Base-by-base conservation (phyloP, 441 rosid genomes). In the Sinapis alba region DNA sequence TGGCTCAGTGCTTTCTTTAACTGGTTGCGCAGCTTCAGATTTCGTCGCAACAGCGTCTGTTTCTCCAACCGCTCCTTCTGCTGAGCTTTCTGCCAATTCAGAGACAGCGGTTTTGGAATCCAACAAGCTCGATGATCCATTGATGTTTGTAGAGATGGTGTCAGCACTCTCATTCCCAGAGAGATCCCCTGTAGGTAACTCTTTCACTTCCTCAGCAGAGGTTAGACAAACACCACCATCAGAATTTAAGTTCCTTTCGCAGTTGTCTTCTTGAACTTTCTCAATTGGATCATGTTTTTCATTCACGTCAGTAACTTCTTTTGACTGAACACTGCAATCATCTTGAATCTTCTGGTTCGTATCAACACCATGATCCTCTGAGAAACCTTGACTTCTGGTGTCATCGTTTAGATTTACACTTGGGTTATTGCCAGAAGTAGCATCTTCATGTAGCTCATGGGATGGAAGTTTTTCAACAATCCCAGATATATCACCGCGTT, bases 121-220 rank as follows among this genome's bases (percentile, higher is more conserved):
- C 69, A 50, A 50, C 63, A 58, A 45, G 72, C 13, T 71, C 34
- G 56, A 65, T 36, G 77, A 58, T 73, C 51, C 62, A 2, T 56
- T 54, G 47, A 38, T 66, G 62, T 15, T 76, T 27, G 69, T 53
- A 18, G 83, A 69, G 72, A 62, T 64, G 53, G 81, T 24, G 71
- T 81, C 80, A 27, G 34, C 50, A 47, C 67, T 64, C 60, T 36
- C 71, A 38, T 66, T 79, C 41, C 66, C 78, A 51, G 78, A 54
- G 28, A 54, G 47, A 60, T 54, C 68, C 41, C 10, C 72, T 19
- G 68, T 18, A 68, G 67, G 62, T 18, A 62, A 56, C 47, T 62
- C 72, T 64, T 74, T 73, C 30, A 4, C 72, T 71, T 75, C 80
- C 65, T 80, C 83, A 54, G 62, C 74, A 56, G 80, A 21, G 53